Evolutionary conservation across 768 basidiomycete genomes (phyloP).

Genomic region (Lactarius akahatsu): DNA sequence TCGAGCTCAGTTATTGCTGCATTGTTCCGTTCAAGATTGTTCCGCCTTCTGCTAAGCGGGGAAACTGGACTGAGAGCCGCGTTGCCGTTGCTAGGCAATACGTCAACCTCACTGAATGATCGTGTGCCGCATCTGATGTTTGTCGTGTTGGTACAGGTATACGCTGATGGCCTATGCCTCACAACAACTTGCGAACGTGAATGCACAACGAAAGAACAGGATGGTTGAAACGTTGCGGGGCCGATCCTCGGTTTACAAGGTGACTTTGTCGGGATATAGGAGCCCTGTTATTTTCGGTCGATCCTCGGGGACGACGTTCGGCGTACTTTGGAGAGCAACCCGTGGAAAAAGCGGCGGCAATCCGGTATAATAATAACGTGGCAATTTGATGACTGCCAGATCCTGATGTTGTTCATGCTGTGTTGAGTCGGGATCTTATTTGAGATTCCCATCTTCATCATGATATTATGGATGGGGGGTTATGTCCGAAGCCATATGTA

Average conservation of each 20-base stretch:
- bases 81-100: not conserved
- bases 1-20: not conserved
- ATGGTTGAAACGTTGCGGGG: not conserved
- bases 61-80: not conserved
- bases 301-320: not conserved
- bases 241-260: not conserved
- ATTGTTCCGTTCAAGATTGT: not conserved
- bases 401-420: not conserved
- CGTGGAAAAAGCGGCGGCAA: not conserved
- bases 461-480: not conserved
- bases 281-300: not conserved
- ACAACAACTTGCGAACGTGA: not conserved
- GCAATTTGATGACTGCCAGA: not conserved
- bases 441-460: not conserved
- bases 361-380: not conserved
- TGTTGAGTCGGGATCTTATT: not conserved
- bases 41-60: too few relatives aligned
- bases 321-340: not conserved
- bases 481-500: constrained; percentile 5
- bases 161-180: not conserved
- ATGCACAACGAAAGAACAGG: not conserved
- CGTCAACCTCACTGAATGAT: not conserved
- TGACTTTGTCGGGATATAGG: not conserved
- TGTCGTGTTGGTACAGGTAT: not conserved
- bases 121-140: not conserved